phyloP scores from a whole-genome alignment of 1,284 basidiomycete species.

The Pseudozyma tsukubaensis region DNA sequence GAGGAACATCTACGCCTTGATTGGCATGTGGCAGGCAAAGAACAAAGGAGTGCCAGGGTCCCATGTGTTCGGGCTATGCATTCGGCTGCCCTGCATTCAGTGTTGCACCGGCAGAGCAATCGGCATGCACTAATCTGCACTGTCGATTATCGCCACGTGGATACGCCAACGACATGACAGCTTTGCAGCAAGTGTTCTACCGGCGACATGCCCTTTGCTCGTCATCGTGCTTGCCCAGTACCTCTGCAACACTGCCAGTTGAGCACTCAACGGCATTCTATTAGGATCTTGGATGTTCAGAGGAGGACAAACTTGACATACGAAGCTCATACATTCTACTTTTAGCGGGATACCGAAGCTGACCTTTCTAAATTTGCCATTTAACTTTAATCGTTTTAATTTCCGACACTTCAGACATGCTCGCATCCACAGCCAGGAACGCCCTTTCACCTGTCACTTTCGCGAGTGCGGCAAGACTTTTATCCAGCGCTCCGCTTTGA shows the following conservation, averaged over 20 bases:
- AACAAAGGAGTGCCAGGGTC: constrained; percentile 10
- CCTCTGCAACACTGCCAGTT: too few species aligned
- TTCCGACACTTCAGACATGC: constrained; percentile 49
- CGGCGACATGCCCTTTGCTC: too few species aligned
- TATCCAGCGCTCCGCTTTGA: constrained; percentile 74
- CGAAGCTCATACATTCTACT: neutral
- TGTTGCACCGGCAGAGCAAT: constrained; percentile 10
- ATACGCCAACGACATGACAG: constrained; percentile 1
- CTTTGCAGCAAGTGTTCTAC: neutral
- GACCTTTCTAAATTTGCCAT: neutral
- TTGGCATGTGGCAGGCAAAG: neutral
- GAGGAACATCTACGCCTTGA: neutral
- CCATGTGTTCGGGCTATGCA: neutral
- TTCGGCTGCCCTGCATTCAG: constrained; percentile 5
- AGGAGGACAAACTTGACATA: neutral
- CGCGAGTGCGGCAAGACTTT: constrained; percentile 64
- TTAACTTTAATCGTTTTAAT: neutral
- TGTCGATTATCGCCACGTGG: constrained; percentile 36
- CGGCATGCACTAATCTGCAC: neutral
- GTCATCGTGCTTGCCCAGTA: too few species aligned
- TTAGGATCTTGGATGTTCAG: too few species aligned
- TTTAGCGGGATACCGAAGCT: neutral
- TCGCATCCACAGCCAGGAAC: constrained; percentile 64
- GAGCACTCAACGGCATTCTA: too few species aligned
- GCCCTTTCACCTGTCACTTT: constrained; percentile 59